Percentiles rank a stretch among this genome's conserved stretches.
phyloP scores from a whole-genome alignment of 2,329 filamentous ascomycete species.

The Hypoxylon sp. region DNA sequence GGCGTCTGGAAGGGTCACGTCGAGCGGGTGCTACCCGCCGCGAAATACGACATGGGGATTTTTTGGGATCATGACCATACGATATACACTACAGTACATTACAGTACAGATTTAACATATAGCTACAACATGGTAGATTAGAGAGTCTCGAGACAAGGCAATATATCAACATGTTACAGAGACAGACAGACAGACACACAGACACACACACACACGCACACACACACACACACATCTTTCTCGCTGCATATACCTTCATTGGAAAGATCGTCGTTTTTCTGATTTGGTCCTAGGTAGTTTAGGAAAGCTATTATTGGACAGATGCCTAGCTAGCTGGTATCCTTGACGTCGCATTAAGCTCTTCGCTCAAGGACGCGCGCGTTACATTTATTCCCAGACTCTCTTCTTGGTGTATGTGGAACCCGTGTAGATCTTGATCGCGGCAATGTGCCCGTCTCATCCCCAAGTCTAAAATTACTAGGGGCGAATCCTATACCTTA shows the following conservation, averaged over 20 bases:
- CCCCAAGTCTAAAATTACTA: background rate
- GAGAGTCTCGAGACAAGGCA: constrained; percentile 26
- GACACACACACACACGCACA: background rate
- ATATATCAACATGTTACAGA: background rate
- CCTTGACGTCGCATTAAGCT: constrained; percentile 38
- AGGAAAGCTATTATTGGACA: background rate
- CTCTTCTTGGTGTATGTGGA: background rate
- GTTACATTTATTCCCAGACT: background rate
- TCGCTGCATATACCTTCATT: background rate
- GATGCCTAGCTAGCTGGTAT: background rate
- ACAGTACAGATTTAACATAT: background rate
- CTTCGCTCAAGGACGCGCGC: background rate
- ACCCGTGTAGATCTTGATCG: constrained; percentile 3
- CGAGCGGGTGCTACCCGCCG: constrained; percentile 19
- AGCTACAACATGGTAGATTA: constrained; percentile 22
- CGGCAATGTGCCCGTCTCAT: background rate
- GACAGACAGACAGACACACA: background rate
- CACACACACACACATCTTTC: too few species aligned
- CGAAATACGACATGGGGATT: constrained; percentile 10
- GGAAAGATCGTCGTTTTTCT: constrained; percentile 1
- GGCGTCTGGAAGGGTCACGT: constrained; percentile 13
- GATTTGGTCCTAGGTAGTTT: background rate
- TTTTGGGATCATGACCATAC: constrained; percentile 17
- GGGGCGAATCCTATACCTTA: constrained; percentile 10
- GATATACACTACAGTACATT: constrained; percentile 9